Percentiles rank a stretch among this genome's conserved stretches.
Conservation (phyloP, 2,329 filamentous ascomycete species). For the Nemania sp. region DNA sequence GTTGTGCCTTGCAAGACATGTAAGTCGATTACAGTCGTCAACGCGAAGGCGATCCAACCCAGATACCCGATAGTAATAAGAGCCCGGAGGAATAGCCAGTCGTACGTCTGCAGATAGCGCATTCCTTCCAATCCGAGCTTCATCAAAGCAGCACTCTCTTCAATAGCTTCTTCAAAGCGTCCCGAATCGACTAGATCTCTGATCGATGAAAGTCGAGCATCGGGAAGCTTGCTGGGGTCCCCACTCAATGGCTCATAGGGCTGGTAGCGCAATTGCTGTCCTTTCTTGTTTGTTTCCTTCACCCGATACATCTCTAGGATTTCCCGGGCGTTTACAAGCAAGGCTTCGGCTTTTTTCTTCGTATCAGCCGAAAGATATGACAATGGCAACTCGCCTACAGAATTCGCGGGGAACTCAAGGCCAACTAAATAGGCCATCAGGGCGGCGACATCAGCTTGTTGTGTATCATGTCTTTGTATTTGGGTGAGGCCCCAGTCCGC, state of each 20-base stretch:
- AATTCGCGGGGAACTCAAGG: constrained; percentile 90
- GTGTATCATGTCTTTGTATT: constrained; percentile 85
- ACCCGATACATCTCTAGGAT: constrained; percentile 96
- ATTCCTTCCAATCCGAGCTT: constrained; percentile 78
- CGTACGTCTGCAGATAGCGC: constrained; percentile 94
- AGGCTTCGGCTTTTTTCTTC: constrained; percentile 79
- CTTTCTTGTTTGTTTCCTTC: constrained; percentile 84
- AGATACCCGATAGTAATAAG: constrained; percentile 89
- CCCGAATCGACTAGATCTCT: constrained; percentile 66
- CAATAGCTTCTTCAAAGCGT: constrained; percentile 75
- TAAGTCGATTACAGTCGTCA: constrained; percentile 84
- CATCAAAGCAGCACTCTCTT: constrained; percentile 75
- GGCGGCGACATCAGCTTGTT: constrained; percentile 90
- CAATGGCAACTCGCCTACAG: constrained; percentile 88
- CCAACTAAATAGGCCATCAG: constrained; percentile 93
- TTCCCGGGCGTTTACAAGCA: constrained; percentile 79
- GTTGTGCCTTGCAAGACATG: constrained; percentile 78
- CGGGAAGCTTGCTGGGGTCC: constrained; percentile 60
- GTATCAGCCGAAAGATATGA: constrained; percentile 74
- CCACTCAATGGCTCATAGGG: constrained; percentile 73
- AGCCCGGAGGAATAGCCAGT: constrained; percentile 92
- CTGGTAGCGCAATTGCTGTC: constrained; percentile 73
- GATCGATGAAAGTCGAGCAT: constrained; percentile 70
- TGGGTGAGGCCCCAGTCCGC: constrained; percentile 83
- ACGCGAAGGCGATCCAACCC: constrained; percentile 91